Percentiles rank a stretch among this genome's conserved stretches.
Evolutionary conservation across 176 grass and related monocot species (phyloP).

Genomic region (Triticum timopheevii): DNA sequence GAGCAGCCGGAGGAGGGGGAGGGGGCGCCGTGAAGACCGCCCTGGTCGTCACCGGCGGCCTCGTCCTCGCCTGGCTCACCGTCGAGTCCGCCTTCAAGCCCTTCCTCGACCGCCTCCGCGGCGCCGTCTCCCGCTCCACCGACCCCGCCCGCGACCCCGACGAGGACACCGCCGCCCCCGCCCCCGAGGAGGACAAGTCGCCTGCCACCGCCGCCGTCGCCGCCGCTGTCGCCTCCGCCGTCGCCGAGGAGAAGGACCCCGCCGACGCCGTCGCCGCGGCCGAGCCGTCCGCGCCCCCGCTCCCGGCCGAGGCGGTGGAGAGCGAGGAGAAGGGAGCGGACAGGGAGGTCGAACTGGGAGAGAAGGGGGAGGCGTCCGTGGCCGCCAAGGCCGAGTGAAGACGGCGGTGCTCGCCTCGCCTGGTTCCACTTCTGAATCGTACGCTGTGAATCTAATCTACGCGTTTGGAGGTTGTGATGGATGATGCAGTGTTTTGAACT

Average conservation of each 20-base stretch:
- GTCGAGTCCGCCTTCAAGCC: conserved; percentile 84
- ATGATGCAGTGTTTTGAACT: conserved; percentile 38
- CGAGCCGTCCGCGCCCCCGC: conserved; percentile 40
- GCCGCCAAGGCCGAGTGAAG: conserved; percentile 45
- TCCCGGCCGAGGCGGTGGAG: conserved; percentile 5
- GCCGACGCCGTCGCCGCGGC: neutral
- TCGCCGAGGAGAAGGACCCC: neutral
- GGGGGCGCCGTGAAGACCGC: conserved; percentile 71
- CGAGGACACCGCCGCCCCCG: neutral
- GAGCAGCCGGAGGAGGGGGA: neutral
- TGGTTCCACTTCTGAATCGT: conserved; percentile 17
- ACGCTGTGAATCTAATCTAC: conserved; percentile 37
- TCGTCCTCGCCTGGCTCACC: conserved; percentile 76
- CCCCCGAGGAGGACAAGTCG: neutral
- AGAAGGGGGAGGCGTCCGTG: conserved; percentile 23
- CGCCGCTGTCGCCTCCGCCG: conserved; percentile 13
- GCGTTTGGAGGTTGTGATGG: conserved; percentile 24
- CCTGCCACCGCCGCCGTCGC: conserved; percentile 20
- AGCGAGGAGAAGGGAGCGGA: conserved; percentile 22
- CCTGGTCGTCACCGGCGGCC: conserved; percentile 68
- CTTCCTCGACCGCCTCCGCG: conserved; percentile 77
- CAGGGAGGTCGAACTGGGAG: neutral
- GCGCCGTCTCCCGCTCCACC: conserved; percentile 45
- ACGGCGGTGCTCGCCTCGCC: neutral
- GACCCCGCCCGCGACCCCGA: conserved; percentile 63